Conservation (phyloP, 768 basidiomycete species). For the Leccinum arenicola region DNA sequence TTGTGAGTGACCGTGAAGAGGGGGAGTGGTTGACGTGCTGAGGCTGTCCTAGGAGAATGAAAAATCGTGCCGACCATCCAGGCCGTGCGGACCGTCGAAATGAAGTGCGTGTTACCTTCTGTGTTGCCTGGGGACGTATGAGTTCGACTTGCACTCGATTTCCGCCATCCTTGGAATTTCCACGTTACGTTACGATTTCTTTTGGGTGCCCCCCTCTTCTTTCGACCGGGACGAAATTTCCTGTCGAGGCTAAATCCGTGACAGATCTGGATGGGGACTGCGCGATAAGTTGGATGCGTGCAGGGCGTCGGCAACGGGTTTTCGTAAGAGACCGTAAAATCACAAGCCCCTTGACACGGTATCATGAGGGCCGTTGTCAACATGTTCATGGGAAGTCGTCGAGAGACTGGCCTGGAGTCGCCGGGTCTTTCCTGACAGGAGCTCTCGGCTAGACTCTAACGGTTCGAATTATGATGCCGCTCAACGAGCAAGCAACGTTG, state of each 20-base stretch:
- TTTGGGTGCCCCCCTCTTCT: constrained; percentile 4
- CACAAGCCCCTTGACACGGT: neutral
- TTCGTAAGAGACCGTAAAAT: constrained; percentile 22
- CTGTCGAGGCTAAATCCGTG: constrained; percentile 9
- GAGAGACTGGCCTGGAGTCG: neutral
- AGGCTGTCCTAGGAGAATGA: constrained; percentile 24
- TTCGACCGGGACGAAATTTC: constrained; percentile 13
- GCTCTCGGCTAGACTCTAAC: neutral
- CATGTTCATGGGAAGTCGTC: neutral
- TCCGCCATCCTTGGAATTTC: constrained; percentile 21
- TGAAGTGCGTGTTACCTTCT: constrained; percentile 4
- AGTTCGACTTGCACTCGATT: constrained; percentile 10
- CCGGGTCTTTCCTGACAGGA: neutral
- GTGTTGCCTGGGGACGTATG: constrained; percentile 10
- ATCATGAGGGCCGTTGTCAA: neutral
- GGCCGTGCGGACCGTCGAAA: neutral
- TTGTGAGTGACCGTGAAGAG: neutral
- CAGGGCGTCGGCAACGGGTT: constrained; percentile 16
- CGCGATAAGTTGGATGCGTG: constrained; percentile 18
- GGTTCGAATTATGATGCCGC: neutral
- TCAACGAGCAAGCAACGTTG: neutral
- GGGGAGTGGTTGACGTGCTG: neutral
- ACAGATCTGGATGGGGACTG: constrained; percentile 6
- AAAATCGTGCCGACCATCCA: neutral
- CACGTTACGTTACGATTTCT: constrained; percentile 26